phyloP scores from a whole-genome alignment of 73 alveolate genomes.

The Paramecium caudatum region DNA sequence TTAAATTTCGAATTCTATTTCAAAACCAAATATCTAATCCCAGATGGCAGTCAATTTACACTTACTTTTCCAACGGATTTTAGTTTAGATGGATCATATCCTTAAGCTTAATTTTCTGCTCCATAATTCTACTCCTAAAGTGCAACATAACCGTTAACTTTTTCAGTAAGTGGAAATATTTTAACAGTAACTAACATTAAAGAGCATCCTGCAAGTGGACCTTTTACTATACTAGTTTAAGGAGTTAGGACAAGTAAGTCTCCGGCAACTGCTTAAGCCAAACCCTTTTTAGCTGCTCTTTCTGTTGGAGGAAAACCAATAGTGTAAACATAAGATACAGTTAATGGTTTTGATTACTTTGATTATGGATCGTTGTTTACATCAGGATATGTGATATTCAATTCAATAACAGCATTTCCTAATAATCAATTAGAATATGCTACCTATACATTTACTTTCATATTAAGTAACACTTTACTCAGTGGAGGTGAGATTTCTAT shows the following conservation, averaged over 20 bases:
- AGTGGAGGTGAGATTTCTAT: slow-evolving; percentile 69
- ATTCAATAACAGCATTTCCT: slow-evolving; percentile 53
- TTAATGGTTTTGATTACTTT: slow-evolving; percentile 49
- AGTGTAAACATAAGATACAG: neutral
- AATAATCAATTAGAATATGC: slow-evolving; percentile 71
- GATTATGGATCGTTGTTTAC: slow-evolving; percentile 1
- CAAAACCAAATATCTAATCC: slow-evolving; percentile 10
- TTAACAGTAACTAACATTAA: slow-evolving; percentile 44
- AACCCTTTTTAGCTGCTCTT: slow-evolving; percentile 2
- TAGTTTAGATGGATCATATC: slow-evolving; percentile 59
- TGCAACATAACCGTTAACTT: neutral
- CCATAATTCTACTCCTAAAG: slow-evolving; percentile 34
- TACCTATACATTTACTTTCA: slow-evolving; percentile 53
- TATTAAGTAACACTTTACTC: slow-evolving; percentile 33
- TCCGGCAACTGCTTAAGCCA: slow-evolving; percentile 19
- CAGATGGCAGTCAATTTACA: slow-evolving; percentile 9
- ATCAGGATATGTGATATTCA: slow-evolving; percentile 35
- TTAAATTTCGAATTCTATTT: slow-evolving; percentile 17
- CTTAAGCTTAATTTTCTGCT: slow-evolving; percentile 52
- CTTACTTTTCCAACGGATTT: slow-evolving; percentile 44
- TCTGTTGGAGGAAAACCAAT: slow-evolving; percentile 14
- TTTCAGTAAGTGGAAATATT: slow-evolving; percentile 26
- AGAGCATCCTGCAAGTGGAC: slow-evolving; percentile 72
- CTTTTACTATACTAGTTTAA: slow-evolving; percentile 64
- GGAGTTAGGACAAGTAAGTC: slow-evolving; percentile 40